Evolutionary conservation across 2,329 filamentous ascomycete species (phyloP).

Genomic region (Fusarium guadeloupense): DNA sequence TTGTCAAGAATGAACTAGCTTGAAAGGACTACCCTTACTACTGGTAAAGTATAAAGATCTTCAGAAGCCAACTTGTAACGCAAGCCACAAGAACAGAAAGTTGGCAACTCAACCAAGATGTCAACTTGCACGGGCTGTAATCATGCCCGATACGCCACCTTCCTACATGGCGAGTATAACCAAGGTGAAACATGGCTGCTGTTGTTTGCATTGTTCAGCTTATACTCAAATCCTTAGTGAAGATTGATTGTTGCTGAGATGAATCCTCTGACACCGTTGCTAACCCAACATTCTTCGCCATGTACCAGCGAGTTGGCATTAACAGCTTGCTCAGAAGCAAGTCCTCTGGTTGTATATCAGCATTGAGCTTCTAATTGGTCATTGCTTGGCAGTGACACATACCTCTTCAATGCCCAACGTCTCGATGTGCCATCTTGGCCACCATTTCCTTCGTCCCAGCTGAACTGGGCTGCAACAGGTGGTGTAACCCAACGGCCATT

Average conservation of each 20-base stretch:
- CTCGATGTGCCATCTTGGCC: conserved; percentile 86
- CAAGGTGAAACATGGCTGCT: not conserved
- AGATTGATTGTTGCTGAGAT: conserved; percentile 57
- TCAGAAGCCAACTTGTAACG: not conserved
- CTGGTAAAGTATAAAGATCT: not conserved
- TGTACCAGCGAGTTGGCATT: conserved; percentile 67
- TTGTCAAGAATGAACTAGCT: too few species aligned
- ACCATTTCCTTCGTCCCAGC: conserved; percentile 63
- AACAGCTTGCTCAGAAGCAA: conserved; percentile 74
- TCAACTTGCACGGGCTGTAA: not conserved
- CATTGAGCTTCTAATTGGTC: not conserved
- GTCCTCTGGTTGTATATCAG: conserved; percentile 49
- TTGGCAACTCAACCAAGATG: not conserved
- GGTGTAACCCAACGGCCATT: conserved; percentile 82
- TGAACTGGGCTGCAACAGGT: conserved; percentile 59
- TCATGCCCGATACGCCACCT: conserved; percentile 16
- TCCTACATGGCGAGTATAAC: not conserved
- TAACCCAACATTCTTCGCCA: conserved; percentile 86
- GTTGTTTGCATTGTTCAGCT: not conserved
- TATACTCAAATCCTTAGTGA: not conserved
- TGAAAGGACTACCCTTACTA: too few species aligned
- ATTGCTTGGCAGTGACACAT: conserved; percentile 35
- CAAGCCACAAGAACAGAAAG: not conserved
- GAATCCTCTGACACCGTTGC: conserved; percentile 88
- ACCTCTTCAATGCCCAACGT: conserved; percentile 81